Evolutionary conservation across 129 eudicot genomes (phyloP).

Genomic region (Chrysanthemum seticuspe): DNA sequence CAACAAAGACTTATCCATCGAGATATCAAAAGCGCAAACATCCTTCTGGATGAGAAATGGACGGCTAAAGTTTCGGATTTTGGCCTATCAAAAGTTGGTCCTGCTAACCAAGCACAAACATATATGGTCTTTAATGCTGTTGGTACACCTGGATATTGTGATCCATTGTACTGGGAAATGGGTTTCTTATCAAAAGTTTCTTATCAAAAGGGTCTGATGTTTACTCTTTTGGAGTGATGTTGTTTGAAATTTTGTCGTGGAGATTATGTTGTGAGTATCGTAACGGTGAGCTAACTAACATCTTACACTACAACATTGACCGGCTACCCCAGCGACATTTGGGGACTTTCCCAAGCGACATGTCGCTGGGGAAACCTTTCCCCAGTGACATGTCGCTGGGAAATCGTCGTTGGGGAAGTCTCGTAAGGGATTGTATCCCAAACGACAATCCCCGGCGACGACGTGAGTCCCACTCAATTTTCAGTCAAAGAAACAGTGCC

Average conservation of each 20-base stretch:
- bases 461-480: no score
- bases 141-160: not conserved
- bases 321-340: no score
- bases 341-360: no score
- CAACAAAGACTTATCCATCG: not conserved
- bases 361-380: no score
- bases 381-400: no score
- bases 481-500: no score
- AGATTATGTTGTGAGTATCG: not conserved
- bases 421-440: no score
- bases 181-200: not conserved
- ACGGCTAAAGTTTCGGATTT: not conserved
- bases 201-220: not conserved
- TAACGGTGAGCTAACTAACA: not conserved
- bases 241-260: not conserved
- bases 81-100: not conserved
- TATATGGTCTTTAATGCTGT: not conserved
- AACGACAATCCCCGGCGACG: no score
- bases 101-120: not conserved
- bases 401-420: no score
- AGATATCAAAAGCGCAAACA: not conserved
- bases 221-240: not conserved
- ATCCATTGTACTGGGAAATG: not conserved
- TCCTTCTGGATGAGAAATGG: not conserved
- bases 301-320: no score